These are phyloP conservation scores for Fonsecaea monophora DNA, from an alignment of 2,329 filamentous ascomycete genomes.

Conservation along the genomic window DNA sequence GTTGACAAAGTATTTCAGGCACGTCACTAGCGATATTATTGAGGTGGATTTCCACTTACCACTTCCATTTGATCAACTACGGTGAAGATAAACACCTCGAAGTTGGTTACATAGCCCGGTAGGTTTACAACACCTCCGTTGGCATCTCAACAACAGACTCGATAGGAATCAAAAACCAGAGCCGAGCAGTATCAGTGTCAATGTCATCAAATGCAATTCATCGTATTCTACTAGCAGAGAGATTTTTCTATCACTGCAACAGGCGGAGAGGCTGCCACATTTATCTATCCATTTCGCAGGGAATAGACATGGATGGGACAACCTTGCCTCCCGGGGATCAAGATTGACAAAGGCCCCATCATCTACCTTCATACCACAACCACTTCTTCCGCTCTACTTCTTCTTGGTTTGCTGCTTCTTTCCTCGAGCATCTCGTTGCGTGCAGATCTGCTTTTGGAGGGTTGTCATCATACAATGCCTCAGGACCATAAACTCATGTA, in stretches of 20 bases:
- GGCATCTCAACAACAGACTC: neutral
- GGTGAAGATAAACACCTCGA: too few species aligned
- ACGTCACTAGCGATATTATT: neutral
- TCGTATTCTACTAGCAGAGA: constrained; percentile 19
- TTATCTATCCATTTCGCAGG: constrained; percentile 21
- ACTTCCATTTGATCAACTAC: too few species aligned
- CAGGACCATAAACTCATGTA: constrained; percentile 28
- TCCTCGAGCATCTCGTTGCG: constrained; percentile 22
- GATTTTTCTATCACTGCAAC: constrained; percentile 11
- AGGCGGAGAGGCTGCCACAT: constrained; percentile 7
- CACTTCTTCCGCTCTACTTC: constrained; percentile 20
- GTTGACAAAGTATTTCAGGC: neutral
- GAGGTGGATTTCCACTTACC: too few species aligned
- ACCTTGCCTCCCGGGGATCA: constrained; percentile 1
- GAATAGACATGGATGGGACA: constrained; percentile 13
- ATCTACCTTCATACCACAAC: constrained; percentile 12
- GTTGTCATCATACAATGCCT: constrained; percentile 29
- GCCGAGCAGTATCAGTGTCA: neutral
- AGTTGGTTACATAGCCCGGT: too few species aligned
- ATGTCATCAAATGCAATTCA: constrained; percentile 12
- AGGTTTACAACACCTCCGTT: too few species aligned
- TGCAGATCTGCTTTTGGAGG: constrained; percentile 18
- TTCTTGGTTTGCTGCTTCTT: constrained; percentile 12
- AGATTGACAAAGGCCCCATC: constrained; percentile 6
- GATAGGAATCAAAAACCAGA: neutral